Conservation (phyloP, 2,329 filamentous ascomycete species). For the Cyphellophora attinorum region DNA sequence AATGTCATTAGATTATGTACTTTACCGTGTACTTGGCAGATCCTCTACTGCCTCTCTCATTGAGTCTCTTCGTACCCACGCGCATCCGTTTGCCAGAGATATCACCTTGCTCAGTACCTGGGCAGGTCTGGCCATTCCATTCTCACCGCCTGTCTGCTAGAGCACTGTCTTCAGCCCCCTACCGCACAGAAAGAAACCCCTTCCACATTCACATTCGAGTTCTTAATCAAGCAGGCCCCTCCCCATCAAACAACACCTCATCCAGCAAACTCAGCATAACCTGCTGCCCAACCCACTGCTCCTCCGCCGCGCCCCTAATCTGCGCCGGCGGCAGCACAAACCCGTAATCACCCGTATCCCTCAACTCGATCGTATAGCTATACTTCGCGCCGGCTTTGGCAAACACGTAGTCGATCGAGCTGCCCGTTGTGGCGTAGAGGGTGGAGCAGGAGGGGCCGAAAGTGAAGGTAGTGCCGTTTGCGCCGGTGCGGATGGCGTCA, state of each 20-base stretch:
- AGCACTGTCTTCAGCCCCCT: too few species aligned
- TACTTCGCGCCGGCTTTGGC: constrained; percentile 34
- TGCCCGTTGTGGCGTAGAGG: constrained; percentile 46
- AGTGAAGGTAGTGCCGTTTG: constrained; percentile 37
- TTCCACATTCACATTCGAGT: too few species aligned
- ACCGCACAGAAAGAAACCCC: too few species aligned
- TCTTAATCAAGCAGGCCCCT: too few species aligned
- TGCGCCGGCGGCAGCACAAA: constrained; percentile 41
- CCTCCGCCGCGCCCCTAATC: constrained; percentile 37
- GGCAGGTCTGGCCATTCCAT: too few species aligned
- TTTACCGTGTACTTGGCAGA: too few species aligned
- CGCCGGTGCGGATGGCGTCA: constrained; percentile 46
- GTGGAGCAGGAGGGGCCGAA: constrained; percentile 47
- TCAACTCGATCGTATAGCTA: constrained; percentile 40
- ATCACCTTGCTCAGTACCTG: too few species aligned
- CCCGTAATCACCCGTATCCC: constrained; percentile 39
- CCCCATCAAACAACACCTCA: constrained; percentile 6
- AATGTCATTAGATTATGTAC: too few species aligned
- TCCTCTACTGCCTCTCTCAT: too few species aligned
- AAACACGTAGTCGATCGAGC: constrained; percentile 34
- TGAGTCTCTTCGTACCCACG: too few species aligned
- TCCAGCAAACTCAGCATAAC: constrained; percentile 7
- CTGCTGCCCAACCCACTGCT: constrained; percentile 35
- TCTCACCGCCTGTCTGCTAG: too few species aligned
- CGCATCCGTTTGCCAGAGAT: too few species aligned